phyloP scores from a whole-genome alignment of 345 rosid species.

The Raphanus raphanistrum region DNA sequence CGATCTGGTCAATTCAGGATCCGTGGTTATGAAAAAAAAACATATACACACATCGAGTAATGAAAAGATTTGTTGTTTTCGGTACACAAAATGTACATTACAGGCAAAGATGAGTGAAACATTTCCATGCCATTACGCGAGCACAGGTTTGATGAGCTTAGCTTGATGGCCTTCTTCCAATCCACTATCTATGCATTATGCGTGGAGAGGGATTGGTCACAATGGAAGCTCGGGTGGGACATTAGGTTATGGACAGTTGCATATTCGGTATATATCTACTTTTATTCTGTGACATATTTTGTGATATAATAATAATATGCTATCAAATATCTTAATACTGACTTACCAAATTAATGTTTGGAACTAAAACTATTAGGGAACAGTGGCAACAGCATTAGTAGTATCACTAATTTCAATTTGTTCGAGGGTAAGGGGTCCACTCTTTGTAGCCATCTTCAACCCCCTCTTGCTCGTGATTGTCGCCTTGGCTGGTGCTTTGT shows the following conservation, averaged over 20 bases:
- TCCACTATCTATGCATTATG: constrained; percentile 40
- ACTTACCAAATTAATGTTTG: background rate
- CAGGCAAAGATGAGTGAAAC: constrained; percentile 50
- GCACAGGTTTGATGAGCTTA: constrained; percentile 49
- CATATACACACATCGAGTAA: background rate
- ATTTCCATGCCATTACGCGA: constrained; percentile 49
- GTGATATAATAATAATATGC: background rate
- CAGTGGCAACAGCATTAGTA: constrained; percentile 38
- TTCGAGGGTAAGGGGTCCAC: constrained; percentile 42
- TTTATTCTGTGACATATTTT: background rate
- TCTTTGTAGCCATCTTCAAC: constrained; percentile 44
- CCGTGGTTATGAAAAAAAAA: background rate
- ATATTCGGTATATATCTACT: constrained; percentile 39
- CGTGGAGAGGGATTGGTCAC: constrained; percentile 46
- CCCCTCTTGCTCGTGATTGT: constrained; percentile 45
- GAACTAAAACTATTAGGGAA: constrained; percentile 37
- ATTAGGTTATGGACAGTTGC: constrained; percentile 47
- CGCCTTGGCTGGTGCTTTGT: constrained; percentile 32
- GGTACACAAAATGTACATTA: background rate
- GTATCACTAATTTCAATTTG: constrained; percentile 33
- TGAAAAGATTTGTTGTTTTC: background rate
- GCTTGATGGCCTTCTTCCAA: constrained; percentile 50
- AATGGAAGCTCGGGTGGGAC: constrained; percentile 66
- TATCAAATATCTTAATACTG: background rate
- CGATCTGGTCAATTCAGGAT: background rate